These are phyloP conservation scores for Herpetospermum pedunculosum DNA, from an alignment of 306 rosid species.

Conservation along the genomic window DNA sequence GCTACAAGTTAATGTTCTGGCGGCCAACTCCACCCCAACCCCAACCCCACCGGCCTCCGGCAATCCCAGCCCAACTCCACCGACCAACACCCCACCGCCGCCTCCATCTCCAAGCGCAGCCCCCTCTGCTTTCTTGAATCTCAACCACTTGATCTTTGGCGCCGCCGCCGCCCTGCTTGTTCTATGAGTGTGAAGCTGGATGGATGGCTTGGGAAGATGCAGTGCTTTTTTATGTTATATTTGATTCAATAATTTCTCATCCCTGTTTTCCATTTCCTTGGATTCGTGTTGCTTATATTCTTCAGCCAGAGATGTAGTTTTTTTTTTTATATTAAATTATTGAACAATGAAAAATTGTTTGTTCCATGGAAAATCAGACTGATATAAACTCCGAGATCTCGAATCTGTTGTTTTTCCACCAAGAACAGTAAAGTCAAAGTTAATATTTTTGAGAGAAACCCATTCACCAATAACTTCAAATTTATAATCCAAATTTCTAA, in stretches of 20 bases:
- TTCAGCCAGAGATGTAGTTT: not conserved
- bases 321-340: not conserved
- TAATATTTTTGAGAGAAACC: too few species aligned
- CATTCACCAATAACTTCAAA: too few species aligned
- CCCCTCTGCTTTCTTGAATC: slow-evolving; percentile 2
- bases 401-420: not conserved
- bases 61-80: slow-evolving; percentile 18
- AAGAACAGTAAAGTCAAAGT: not conserved
- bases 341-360: not conserved
- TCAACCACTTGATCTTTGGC: slow-evolving; percentile 25
- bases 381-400: not conserved
- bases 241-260: not conserved
- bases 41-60: slow-evolving; percentile 19
- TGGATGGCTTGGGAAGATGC: slow-evolving; percentile 70
- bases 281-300: not conserved
- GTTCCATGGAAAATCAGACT: not conserved
- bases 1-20: slow-evolving; percentile 33
- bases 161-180: slow-evolving; percentile 23
- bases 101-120: slow-evolving; percentile 23
- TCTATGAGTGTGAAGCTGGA: slow-evolving; percentile 13
- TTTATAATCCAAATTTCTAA: too few species aligned
- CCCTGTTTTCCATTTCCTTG: slow-evolving; percentile 8
- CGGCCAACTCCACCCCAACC: slow-evolving; percentile 20
- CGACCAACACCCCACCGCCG: slow-evolving; percentile 21
- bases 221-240: slow-evolving; percentile 26